Evolutionary conservation across 768 basidiomycete genomes (phyloP), one percentile per base, ranked within the genome.

Genomic region (Boletus rubropictus): DNA sequence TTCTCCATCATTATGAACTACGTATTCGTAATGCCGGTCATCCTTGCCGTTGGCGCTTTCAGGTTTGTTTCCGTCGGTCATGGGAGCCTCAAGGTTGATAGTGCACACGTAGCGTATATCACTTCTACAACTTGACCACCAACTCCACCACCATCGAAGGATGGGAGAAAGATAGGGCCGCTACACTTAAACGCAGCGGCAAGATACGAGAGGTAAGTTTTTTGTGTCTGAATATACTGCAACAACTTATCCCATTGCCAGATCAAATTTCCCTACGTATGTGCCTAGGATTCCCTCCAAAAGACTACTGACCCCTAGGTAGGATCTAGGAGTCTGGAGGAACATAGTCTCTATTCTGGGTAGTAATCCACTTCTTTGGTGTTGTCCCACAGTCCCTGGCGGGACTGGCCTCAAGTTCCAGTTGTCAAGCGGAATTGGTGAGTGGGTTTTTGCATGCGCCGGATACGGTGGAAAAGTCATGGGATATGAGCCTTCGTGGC

Each of bases 141-240:
- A 99, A 99, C 65, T 81, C 84, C 2, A 99, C 95, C 1, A 98
- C 96, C 1, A 97, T 99, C 41, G 96, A 99, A 69, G 82, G 87
- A 0, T 95, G 90, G 89, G 96, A 99, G 66, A 98, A 98, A 68
- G 93, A 98, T 60, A 94, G 87, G 66, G 91, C 82, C 1, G 86
- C 92, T 5, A 86, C 81, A 1, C 76, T 99, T 56, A 81, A 89
- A 42, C 79, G 86, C 17, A 73, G 85, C 48, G 95, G 94, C 5
- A 89, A 87, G 65, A 85, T 97, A 48, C 80, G 76, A 42, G 86
- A 92, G 69, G 87, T 87, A 44, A 18, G 59, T 56, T 12, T 8
- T 39, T 37, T 25, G 18, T 39, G 28, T 41, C 38, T 28, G 24
- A 24, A 31, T 32, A 3, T 31, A 20, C 7, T 51, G 4, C 32